These are phyloP conservation scores for Gossypium schwendimanii DNA, from an alignment of 441 rosid species.

Conservation along the genomic window DNA sequence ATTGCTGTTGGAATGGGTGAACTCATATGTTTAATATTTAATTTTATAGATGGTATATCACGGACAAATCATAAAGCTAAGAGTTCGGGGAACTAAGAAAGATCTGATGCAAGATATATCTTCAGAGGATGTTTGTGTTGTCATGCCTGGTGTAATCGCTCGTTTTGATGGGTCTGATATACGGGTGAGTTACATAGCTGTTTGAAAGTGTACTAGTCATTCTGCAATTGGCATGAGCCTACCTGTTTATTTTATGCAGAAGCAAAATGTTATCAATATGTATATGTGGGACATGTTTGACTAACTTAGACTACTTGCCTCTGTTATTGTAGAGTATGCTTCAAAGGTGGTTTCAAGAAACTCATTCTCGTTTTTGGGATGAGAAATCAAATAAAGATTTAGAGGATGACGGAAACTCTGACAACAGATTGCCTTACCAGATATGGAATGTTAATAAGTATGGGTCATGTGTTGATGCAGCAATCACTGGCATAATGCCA, in stretches of 20 bases:
- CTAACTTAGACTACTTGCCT: neutral
- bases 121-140: slow-evolving; percentile 38
- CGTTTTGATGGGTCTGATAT: slow-evolving; percentile 79
- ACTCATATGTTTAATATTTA: slow-evolving; percentile 4
- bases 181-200: slow-evolving; percentile 34
- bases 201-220: neutral
- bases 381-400: slow-evolving; percentile 35
- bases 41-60: slow-evolving; percentile 49
- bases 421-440: slow-evolving; percentile 57
- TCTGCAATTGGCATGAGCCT: neutral
- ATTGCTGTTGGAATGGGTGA: neutral
- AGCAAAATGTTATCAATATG: neutral
- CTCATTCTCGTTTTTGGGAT: slow-evolving; percentile 63
- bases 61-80: slow-evolving; percentile 53
- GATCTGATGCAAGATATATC: slow-evolving; percentile 25
- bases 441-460: slow-evolving; percentile 81
- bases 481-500: slow-evolving; percentile 82
- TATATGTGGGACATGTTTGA: neutral
- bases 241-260: neutral
- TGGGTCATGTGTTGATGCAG: slow-evolving; percentile 76
- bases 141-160: slow-evolving; percentile 71
- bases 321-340: slow-evolving; percentile 49
- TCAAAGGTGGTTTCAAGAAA: slow-evolving; percentile 59
- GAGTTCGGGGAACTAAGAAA: slow-evolving; percentile 65
- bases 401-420: slow-evolving; percentile 36